Conservation (phyloP, 768 basidiomycete species). For the Filobasidium floriforme region DNA sequence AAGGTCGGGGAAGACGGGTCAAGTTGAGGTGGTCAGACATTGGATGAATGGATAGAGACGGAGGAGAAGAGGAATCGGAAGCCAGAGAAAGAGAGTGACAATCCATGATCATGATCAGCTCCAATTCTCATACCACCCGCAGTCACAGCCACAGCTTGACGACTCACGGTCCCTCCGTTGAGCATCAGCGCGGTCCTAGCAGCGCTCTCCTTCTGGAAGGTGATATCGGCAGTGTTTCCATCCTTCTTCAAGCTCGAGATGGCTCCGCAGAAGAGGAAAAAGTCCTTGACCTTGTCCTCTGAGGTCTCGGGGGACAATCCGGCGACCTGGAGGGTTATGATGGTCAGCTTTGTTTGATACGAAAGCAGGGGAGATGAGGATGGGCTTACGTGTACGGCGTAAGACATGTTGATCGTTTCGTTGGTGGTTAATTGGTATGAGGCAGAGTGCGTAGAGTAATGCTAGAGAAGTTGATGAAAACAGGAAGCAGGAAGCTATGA, state of each 20-base stretch:
- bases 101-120: constrained; percentile 2
- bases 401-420: neutral
- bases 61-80: neutral
- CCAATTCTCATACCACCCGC: neutral
- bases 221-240: constrained; percentile 57
- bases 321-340: constrained; percentile 54
- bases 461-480: too few relatives aligned
- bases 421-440: neutral
- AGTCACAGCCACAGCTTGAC: neutral
- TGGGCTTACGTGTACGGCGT: constrained; percentile 4
- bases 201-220: constrained; percentile 71
- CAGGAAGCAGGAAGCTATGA: too few relatives aligned
- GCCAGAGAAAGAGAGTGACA: neutral
- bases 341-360: constrained; percentile 5
- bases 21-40: too few relatives aligned
- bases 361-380: neutral
- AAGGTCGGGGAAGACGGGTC: neutral
- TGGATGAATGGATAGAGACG: too few relatives aligned
- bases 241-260: constrained; percentile 47
- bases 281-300: constrained; percentile 60
- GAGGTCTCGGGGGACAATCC: constrained; percentile 62
- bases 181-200: constrained; percentile 82
- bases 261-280: constrained; percentile 71
- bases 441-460: too few relatives aligned
- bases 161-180: constrained; percentile 44